Conservation (phyloP, 352 stramenopile species). For the Pythium biforme region DNA sequence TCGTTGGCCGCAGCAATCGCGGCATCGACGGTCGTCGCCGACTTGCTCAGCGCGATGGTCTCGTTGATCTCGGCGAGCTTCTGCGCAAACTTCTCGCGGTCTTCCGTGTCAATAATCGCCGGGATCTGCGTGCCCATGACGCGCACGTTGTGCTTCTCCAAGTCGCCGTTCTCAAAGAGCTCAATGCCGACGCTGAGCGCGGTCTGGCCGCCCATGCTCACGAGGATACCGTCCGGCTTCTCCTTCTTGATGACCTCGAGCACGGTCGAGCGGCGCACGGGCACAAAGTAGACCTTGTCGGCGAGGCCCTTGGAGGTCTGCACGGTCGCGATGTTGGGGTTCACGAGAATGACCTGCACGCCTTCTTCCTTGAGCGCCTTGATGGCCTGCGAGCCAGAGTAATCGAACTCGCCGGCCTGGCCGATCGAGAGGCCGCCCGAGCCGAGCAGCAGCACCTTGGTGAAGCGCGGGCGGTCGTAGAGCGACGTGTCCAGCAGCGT, state of each 20-base stretch:
- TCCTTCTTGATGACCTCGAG: slow-evolving; percentile 96
- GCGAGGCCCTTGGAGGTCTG: slow-evolving; percentile 87
- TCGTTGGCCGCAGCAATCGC: slow-evolving; percentile 91
- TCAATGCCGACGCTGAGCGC: slow-evolving; percentile 97
- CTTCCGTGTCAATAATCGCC: slow-evolving; percentile 97
- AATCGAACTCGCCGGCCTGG: slow-evolving; percentile 95
- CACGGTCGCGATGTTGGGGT: slow-evolving; percentile 96
- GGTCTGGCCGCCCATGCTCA: slow-evolving; percentile 99
- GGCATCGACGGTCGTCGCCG: slow-evolving; percentile 90
- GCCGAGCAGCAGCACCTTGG: slow-evolving; percentile 94
- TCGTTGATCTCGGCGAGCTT: slow-evolving; percentile 96
- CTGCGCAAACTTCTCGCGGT: slow-evolving; percentile 96
- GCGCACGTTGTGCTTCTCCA: slow-evolving; percentile 93
- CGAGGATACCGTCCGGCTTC: slow-evolving; percentile 96
- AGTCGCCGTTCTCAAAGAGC: slow-evolving; percentile 91
- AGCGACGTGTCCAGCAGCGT: slow-evolving; percentile 78
- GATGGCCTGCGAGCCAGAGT: slow-evolving; percentile 94
- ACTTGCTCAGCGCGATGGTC: slow-evolving; percentile 93
- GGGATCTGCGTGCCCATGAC: slow-evolving; percentile 97
- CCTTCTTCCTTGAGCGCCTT: slow-evolving; percentile 94
- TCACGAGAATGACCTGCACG: slow-evolving; percentile 92
- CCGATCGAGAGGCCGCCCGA: slow-evolving; percentile 94
- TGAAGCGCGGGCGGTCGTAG: slow-evolving; percentile 75
- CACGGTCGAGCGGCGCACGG: slow-evolving; percentile 77
- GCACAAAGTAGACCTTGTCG: slow-evolving; percentile 95